phyloP scores from a whole-genome alignment of 2,329 filamentous ascomycete genomes.

The Talaromyces sp. region DNA sequence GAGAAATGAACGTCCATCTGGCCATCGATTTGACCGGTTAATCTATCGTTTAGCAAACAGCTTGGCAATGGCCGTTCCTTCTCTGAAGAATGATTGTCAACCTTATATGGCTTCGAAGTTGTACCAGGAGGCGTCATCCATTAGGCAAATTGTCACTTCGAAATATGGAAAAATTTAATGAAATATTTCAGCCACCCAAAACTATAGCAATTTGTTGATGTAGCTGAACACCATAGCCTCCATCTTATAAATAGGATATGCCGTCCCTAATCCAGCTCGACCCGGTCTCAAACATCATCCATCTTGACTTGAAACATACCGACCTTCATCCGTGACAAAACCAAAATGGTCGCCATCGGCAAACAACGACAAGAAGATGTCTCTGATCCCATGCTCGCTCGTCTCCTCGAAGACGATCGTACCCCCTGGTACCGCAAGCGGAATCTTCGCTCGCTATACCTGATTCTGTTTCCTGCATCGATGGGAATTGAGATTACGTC shows the following conservation, averaged over 20 bases:
- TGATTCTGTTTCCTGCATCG: slow-evolving; percentile 55
- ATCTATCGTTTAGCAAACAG: neutral
- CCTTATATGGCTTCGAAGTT: neutral
- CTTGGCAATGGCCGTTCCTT: neutral
- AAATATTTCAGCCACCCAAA: neutral
- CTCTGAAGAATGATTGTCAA: neutral
- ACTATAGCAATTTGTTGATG: neutral
- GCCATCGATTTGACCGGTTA: neutral
- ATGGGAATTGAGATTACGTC: slow-evolving; percentile 61
- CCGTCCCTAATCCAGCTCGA: neutral
- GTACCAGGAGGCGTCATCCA: neutral
- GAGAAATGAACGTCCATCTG: neutral
- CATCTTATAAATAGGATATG: neutral
- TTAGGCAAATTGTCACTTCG: neutral
- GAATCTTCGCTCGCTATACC: slow-evolving; percentile 53
- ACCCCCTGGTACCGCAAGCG: slow-evolving; percentile 55
- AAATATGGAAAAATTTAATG: neutral
- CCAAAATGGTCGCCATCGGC: neutral
- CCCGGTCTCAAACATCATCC: neutral
- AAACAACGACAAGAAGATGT: slow-evolving; percentile 4
- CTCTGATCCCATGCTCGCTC: neutral
- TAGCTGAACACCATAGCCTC: neutral
- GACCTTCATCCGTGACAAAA: neutral
- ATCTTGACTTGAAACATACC: neutral
- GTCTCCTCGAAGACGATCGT: slow-evolving; percentile 26